A percentile compares a stretch with the other conserved stretches of the same genome.
Evolutionary conservation across 1,284 basidiomycete genomes (phyloP).

Genomic region (Ceratorhiza oryzae-sativae): DNA sequence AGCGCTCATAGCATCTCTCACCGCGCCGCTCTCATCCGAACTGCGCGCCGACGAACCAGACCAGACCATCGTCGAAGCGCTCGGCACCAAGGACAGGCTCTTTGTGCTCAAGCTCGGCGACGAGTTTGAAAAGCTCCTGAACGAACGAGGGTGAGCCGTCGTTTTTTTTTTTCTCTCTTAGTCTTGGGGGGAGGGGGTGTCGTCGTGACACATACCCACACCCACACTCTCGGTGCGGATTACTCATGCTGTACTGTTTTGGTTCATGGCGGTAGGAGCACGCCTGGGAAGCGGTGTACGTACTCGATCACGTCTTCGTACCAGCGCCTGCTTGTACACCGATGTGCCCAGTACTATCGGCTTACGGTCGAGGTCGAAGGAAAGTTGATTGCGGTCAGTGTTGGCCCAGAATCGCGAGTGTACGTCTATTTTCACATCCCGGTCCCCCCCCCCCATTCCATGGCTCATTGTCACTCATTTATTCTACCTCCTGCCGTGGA

Average conservation of each 20-base stretch:
- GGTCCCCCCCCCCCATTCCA: conserved; percentile 10
- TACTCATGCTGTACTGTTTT: conserved; percentile 39
- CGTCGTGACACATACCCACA: too few species aligned
- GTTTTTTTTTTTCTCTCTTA: conserved; percentile 16
- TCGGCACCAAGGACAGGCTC: conserved; percentile 79
- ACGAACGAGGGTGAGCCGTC: conserved; percentile 66
- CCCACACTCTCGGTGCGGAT: too few species aligned
- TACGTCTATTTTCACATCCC: conserved; percentile 53
- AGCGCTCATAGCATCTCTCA: not conserved
- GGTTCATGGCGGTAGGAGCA: not conserved
- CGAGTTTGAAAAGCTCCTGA: conserved; percentile 77
- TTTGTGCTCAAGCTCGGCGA: conserved; percentile 85
- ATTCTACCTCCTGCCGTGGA: conserved; percentile 1
- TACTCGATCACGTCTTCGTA: conserved; percentile 73
- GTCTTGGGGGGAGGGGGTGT: too few species aligned
- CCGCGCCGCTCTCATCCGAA: not conserved
- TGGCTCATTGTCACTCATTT: conserved; percentile 18
- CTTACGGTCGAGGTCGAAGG: conserved; percentile 71
- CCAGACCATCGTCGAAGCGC: conserved; percentile 79
- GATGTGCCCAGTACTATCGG: conserved; percentile 79
- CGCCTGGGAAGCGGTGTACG: conserved; percentile 53
- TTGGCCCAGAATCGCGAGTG: conserved; percentile 72
- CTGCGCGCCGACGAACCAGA: conserved; percentile 60
- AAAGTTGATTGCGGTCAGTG: conserved; percentile 66
- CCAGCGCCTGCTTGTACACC: conserved; percentile 80